Base-by-base conservation (phyloP, 352 stramenopile genomes). In the Aphanomyces invadans region DNA sequence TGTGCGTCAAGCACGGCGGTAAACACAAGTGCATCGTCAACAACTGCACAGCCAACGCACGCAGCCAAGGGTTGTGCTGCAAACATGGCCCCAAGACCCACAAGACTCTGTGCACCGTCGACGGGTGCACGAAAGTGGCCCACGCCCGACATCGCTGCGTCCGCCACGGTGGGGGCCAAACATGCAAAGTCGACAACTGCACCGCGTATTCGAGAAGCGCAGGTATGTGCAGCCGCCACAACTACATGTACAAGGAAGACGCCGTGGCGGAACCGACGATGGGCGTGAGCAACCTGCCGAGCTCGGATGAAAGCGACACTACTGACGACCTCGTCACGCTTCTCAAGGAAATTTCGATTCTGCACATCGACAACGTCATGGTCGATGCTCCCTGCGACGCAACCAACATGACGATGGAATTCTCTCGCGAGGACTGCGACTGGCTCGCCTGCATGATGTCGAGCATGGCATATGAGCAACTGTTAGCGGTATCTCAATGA, bases 91-190 rank as follows among this genome's bases (percentile, higher is more conserved):
- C 42, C 28, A 42, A 11, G 12, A 28, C 44, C 26, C 51, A 21
- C 1, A 65, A 65, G 10, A 65, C 44, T 4, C 55, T 48, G n/a
- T 63, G 55, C 42, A 48, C 7, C 10, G 55, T 48, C 4, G 10
- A 15, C 2, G 28, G 25, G 11, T 63, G 55, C 42, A 33, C 26
- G 26, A 63, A 63, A 23, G 42, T 63, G 15, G 55, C 55, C 4
- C 55, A 63, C 11, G 55, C 55, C 36, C 38, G 42, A 12, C 55
- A 48, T n/a, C 55, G 55, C 42, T 63, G 55, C 26, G 55, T 63
- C 4, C 55, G 55, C 23, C 55, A 63, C 42, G 55, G 55, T 12
- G 55, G 55, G 12, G 55, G 55, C 42, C 55, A 31, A 4, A 29
- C 21, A 26, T 63, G 55, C 42, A 63, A 63, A 29, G 55, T 63